Base-by-base conservation (phyloP, 371 early-diverging fungal species). In the Lichtheimia corymbifera region DNA sequence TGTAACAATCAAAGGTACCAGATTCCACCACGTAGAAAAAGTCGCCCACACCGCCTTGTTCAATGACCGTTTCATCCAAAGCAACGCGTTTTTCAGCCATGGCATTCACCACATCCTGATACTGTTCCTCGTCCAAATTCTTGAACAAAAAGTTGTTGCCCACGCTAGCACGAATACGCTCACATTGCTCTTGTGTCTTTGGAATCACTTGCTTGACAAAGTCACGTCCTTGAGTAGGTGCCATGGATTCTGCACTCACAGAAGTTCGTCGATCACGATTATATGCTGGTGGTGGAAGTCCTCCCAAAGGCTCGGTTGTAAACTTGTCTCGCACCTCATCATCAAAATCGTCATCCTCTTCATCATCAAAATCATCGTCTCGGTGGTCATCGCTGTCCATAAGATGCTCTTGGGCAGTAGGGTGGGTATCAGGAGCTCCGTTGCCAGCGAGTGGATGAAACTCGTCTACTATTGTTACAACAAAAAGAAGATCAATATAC, bases 1-100 rank as follows among this genome's bases (percentile, higher is more conserved):
- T 93, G 74, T 88, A 91, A 45, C 97, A 93, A 66, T 97, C 98
- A 74, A 99, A 89, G 22, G 89, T 85, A 51, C 99, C 99, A 30
- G 85, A 84, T 68, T 99, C 99, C 25, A 98, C 97, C 12, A 97
- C 92, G 76, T 99, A 99, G 72, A 99, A 98, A 77, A 83, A 97
- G 80, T 97, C 98, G 43, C 98, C 99, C 12, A 94, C 92, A 50
- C 89, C 98, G 42, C 98, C 99, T 76, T 99, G 98, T 55, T 84
- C 87, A 66, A 99, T 98, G 42, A 99, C 87, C 49, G 79, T 87
- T 61, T 91, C 91, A 24, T 88, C 92, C 11, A 77, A 50, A 20
- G 58, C 22, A 28, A 96, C 91, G 14, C 73, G 76, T 76, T 95
- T 96, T 74, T 98, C 98, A 30, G 89, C 86, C 97, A 98, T 97